Percentiles rank a stretch among this genome's conserved stretches.
Evolutionary conservation across 169 alveolate species (phyloP).

Genomic region (Babesia ovata): DNA sequence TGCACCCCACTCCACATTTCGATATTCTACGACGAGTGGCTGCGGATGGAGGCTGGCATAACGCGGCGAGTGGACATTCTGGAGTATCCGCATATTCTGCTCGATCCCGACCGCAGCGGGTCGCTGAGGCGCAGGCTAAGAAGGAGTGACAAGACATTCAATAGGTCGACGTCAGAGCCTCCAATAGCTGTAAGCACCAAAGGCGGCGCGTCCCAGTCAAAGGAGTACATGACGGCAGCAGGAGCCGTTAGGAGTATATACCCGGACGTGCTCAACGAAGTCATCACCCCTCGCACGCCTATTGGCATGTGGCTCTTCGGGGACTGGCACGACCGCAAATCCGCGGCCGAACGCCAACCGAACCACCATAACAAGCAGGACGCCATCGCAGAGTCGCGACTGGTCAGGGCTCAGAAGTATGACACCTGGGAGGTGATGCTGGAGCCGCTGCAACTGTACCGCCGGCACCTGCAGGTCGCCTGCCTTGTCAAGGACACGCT

Average conservation of each 20-base stretch:
- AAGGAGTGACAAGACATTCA: neutral
- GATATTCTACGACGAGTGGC: constrained; percentile 60
- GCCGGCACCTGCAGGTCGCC: constrained; percentile 31
- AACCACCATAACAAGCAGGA: neutral
- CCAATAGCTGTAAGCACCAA: neutral
- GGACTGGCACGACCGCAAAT: neutral
- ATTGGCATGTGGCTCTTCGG: constrained; percentile 11
- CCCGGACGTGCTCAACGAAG: neutral
- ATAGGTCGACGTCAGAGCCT: neutral
- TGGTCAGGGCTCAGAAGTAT: neutral
- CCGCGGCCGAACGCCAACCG: neutral
- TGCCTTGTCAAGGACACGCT: constrained; percentile 1
- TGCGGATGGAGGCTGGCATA: constrained; percentile 16
- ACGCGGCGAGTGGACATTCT: constrained; percentile 12
- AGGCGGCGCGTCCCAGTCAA: neutral
- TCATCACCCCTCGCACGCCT: neutral
- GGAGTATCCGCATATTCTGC: constrained; percentile 28
- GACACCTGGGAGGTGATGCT: constrained; percentile 10
- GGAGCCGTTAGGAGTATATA: neutral
- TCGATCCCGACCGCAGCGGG: neutral
- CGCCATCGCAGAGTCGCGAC: neutral
- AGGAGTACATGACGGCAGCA: neutral
- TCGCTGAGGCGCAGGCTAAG: neutral
- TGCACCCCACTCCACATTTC: constrained; percentile 32
- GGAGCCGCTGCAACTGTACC: constrained; percentile 11